Evolutionary conservation across 2,329 filamentous ascomycete genomes (phyloP).

Genomic region (Fusarium pseudonygamai): DNA sequence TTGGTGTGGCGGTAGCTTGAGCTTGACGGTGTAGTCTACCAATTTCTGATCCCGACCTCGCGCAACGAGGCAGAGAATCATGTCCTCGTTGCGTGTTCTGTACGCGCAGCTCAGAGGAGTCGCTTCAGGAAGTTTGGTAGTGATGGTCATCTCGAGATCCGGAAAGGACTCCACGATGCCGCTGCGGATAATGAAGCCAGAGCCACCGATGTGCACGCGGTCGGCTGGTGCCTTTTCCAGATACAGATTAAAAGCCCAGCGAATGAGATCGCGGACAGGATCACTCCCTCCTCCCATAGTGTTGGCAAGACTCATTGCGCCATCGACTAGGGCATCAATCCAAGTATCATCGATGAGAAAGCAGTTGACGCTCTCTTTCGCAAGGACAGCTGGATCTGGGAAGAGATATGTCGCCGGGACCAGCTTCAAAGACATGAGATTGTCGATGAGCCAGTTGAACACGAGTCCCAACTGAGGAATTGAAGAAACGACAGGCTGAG

Average conservation of each 20-base stretch:
- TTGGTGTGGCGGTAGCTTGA: background rate
- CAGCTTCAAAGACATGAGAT: background rate
- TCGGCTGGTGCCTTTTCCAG: background rate
- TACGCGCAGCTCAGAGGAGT: background rate
- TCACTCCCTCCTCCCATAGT: background rate
- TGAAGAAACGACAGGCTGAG: background rate
- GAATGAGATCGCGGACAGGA: background rate
- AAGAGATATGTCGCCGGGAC: background rate
- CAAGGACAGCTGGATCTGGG: background rate
- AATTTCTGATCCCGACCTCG: accelerated
- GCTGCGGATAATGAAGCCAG: background rate
- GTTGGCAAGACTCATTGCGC: background rate
- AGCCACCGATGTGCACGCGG: background rate
- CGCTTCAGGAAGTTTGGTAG: background rate
- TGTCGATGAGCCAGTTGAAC: background rate
- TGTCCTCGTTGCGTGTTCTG: background rate
- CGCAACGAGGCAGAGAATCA: background rate
- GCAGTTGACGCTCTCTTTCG: background rate
- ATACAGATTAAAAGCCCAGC: background rate
- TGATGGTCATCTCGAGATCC: background rate
- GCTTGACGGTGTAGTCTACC: background rate
- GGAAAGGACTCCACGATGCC: background rate
- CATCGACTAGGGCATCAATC: background rate
- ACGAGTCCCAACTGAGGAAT: background rate
- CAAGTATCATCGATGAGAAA: background rate